Percentiles rank a stretch among this genome's conserved stretches.
These are phyloP conservation scores for Viola pubescens DNA, from an alignment of 441 rosid genomes.

Conservation along the genomic window DNA sequence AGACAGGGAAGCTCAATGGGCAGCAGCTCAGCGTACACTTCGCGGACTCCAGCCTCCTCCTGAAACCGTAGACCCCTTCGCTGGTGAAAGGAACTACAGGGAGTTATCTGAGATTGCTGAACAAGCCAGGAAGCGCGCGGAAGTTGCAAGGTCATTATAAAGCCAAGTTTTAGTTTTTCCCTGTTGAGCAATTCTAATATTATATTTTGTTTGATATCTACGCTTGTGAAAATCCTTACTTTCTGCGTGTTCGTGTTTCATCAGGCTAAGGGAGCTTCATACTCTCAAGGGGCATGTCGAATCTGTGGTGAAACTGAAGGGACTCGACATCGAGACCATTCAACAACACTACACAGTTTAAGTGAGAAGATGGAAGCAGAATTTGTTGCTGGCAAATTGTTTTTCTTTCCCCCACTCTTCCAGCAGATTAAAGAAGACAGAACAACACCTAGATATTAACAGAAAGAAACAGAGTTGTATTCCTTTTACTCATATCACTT, in stretches of 20 bases:
- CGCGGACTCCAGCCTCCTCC: slow-evolving; percentile 54
- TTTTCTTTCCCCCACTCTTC: no score
- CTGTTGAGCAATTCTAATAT: background rate
- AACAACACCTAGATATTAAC: no score
- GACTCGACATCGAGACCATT: slow-evolving; percentile 69
- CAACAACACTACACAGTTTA: slow-evolving; percentile 70
- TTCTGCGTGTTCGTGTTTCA: background rate
- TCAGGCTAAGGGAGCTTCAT: slow-evolving; percentile 67
- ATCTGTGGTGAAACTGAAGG: slow-evolving; percentile 78
- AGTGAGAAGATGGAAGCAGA: background rate
- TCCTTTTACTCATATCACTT: no score
- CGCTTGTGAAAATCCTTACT: background rate
- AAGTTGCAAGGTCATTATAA: slow-evolving; percentile 58
- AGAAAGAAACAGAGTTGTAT: no score
- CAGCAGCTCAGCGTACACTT: slow-evolving; percentile 69
- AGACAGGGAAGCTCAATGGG: slow-evolving; percentile 92
- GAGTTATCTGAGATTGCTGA: slow-evolving; percentile 78
- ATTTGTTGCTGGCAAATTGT: no score
- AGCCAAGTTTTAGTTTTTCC: background rate
- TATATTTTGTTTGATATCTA: background rate
- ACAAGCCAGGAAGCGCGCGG: slow-evolving; percentile 79
- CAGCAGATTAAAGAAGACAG: no score
- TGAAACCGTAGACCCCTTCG: slow-evolving; percentile 26
- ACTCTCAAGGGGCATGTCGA: slow-evolving; percentile 79
- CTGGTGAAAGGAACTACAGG: slow-evolving; percentile 37